These are phyloP conservation scores for Tetraselmis striata DNA, from an alignment of 139 green algal species.

Conservation along the genomic window DNA sequence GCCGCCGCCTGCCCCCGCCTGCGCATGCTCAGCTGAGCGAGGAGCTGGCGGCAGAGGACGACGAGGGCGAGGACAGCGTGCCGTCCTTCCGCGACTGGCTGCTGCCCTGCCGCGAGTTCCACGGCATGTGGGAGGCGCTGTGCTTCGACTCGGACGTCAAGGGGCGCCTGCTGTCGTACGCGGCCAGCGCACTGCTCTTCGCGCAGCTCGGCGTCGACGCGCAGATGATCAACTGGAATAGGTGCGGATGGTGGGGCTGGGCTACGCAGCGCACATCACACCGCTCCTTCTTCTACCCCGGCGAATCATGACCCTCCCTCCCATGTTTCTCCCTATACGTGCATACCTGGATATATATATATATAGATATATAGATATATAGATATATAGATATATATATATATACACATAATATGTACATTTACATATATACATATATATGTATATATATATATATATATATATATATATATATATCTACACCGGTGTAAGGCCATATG, in stretches of 20 bases:
- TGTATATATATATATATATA: neutral
- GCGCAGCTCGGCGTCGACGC: conserved; percentile 60
- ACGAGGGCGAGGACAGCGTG: conserved; percentile 67
- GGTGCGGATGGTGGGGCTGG: too few relatives aligned
- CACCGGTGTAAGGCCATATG: neutral
- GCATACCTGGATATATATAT: conserved; percentile 1
- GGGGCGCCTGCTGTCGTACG: conserved; percentile 73
- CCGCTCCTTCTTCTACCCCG: too few relatives aligned
- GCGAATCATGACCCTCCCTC: too few relatives aligned
- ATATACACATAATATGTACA: too few relatives aligned
- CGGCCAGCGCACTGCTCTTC: conserved; percentile 81
- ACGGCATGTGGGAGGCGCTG: conserved; percentile 72
- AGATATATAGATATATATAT: too few relatives aligned
- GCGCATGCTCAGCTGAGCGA: conserved; percentile 63
- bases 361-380: too few relatives aligned
- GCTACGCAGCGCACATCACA: conserved; percentile 7
- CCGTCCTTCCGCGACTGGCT: conserved; percentile 65
- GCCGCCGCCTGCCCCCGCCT: too few relatives aligned
- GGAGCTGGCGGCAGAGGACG: conserved; percentile 60
- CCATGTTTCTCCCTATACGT: conserved; percentile 1
- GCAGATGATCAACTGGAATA: conserved; percentile 79
- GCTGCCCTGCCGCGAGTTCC: conserved; percentile 59
- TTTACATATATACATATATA: too few relatives aligned
- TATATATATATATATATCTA: too few relatives aligned
- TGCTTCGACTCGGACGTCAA: conserved; percentile 78